Percentiles rank a stretch among this genome's conserved stretches.
Conservation (phyloP, 140 eudicot species). For the Flaveria floridana region DNA sequence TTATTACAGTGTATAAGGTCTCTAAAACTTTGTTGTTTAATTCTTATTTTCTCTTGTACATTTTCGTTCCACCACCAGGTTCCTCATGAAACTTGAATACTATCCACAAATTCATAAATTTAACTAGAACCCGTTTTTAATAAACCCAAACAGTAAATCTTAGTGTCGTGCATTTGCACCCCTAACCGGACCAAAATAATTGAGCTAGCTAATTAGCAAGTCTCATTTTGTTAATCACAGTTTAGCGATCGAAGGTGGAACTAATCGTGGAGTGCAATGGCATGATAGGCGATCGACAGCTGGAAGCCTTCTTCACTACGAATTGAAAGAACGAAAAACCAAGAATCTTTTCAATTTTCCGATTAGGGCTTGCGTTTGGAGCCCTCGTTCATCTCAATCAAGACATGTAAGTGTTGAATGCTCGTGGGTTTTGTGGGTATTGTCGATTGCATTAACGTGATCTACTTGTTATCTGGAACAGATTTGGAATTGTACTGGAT, state of each 20-base stretch:
- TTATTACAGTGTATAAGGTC: no score
- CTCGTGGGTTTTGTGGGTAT: background rate
- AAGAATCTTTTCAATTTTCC: no score
- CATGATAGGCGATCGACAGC: background rate
- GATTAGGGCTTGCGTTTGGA: background rate
- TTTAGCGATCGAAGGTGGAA: background rate
- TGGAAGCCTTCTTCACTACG: background rate
- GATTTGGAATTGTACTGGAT: background rate
- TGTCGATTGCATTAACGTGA: background rate
- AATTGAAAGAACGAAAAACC: background rate
- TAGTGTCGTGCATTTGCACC: no score
- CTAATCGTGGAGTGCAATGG: background rate
- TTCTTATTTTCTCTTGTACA: no score
- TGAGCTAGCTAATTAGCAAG: background rate
- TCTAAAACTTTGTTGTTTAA: no score
- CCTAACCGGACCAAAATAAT: no score
- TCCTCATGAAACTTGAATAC: no score
- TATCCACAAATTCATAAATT: no score
- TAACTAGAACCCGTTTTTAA: no score
- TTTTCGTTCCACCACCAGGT: no score
- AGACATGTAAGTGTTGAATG: background rate
- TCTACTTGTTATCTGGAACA: background rate
- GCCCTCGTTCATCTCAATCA: background rate
- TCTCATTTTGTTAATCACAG: background rate
- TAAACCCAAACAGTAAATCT: no score